These are phyloP conservation scores for Fistulifera solaris DNA, from an alignment of 108 stramenopile genomes.

Conservation along the genomic window DNA sequence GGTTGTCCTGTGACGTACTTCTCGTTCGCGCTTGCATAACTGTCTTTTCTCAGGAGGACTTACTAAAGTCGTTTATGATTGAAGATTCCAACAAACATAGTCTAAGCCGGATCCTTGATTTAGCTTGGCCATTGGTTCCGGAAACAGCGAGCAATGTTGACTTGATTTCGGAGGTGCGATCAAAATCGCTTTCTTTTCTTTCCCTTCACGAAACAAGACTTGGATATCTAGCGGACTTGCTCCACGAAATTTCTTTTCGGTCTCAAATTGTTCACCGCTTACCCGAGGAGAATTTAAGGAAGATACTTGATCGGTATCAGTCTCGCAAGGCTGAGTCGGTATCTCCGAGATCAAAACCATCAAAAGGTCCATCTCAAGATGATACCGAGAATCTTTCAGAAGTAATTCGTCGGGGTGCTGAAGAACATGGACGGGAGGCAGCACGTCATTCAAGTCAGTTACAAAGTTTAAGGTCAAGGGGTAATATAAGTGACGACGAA, in stretches of 20 bases:
- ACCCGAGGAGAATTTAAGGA: not conserved
- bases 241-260: slow-evolving; percentile 4
- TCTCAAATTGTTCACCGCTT: not conserved
- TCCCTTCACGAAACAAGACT: slow-evolving; percentile 15
- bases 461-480: too few species aligned
- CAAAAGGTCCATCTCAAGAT: too few species aligned
- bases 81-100: slow-evolving; percentile 3
- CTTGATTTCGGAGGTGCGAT: not conserved
- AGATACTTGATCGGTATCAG: too few species aligned
- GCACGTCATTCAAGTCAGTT: not conserved
- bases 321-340: too few species aligned
- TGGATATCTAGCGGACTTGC: slow-evolving; percentile 4
- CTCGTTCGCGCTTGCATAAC: slow-evolving; percentile 22
- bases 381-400: too few species aligned
- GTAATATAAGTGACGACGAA: slow-evolving; percentile 17
- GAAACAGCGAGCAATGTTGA: not conserved
- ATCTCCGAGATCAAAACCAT: too few species aligned
- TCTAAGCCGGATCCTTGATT: slow-evolving; percentile 14
- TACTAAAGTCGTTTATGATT: slow-evolving; percentile 15
- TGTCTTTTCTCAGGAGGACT: slow-evolving; percentile 22
- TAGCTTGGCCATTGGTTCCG: slow-evolving; percentile 16
- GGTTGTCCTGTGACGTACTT: slow-evolving; percentile 15
- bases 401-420: too few species aligned
- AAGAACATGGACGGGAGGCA: not conserved
- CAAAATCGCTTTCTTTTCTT: slow-evolving; percentile 1